phyloP scores from a whole-genome alignment of 306 rosid species.

The Hippophae gyantsensis region DNA sequence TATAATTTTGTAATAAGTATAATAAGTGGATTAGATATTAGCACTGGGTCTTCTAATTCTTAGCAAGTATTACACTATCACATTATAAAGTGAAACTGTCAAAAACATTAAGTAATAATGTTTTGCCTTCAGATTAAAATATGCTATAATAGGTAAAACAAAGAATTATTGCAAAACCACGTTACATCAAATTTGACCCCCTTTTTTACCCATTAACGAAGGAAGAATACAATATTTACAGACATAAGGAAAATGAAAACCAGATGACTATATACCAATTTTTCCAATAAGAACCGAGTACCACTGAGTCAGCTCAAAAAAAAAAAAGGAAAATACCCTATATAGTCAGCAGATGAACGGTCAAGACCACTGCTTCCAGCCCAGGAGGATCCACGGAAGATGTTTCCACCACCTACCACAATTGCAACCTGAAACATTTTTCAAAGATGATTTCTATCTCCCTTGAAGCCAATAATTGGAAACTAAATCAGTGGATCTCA shows the following conservation, averaged over 20 bases:
- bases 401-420: conserved; percentile 95
- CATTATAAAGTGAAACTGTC: too few species aligned
- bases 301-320: neutral
- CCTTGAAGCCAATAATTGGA: neutral
- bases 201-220: too few species aligned
- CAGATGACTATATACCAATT: neutral
- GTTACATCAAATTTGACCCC: too few species aligned
- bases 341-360: conserved; percentile 94
- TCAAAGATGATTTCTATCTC: conserved; percentile 13
- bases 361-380: conserved; percentile 88
- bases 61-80: too few species aligned
- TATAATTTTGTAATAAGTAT: too few species aligned
- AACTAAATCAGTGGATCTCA: conserved; percentile 1
- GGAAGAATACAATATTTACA: too few species aligned
- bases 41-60: too few species aligned
- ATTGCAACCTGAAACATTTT: conserved; percentile 75
- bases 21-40: too few species aligned
- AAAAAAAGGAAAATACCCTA: conserved; percentile 49
- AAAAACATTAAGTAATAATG: too few species aligned
- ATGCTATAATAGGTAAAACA: too few species aligned
- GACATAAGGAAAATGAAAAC: neutral
- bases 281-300: neutral
- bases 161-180: too few species aligned
- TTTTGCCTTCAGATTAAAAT: too few species aligned
- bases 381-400: conserved; percentile 90